phyloP scores from a whole-genome alignment of 306 rosid species.

The Inga leiocalycina region DNA sequence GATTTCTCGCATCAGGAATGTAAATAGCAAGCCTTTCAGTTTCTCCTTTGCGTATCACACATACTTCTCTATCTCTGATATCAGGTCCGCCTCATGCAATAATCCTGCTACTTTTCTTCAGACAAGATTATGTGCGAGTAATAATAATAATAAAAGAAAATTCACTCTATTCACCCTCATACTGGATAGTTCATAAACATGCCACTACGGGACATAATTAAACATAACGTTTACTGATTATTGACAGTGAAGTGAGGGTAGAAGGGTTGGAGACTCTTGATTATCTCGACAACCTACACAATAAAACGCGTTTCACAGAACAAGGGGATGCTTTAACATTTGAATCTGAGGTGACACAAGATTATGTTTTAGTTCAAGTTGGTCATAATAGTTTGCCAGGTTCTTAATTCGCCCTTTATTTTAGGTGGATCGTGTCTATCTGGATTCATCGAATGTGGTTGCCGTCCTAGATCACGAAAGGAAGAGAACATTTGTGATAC shows the following conservation, averaged over 20 bases:
- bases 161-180: background rate
- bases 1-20: slow-evolving; percentile 80
- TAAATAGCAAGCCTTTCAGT: slow-evolving; percentile 81
- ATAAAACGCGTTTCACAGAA: slow-evolving; percentile 85
- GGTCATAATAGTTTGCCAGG: background rate
- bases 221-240: slow-evolving; percentile 29
- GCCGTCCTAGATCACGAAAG: slow-evolving; percentile 87
- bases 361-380: slow-evolving; percentile 8
- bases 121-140: background rate
- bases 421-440: slow-evolving; percentile 88
- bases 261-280: slow-evolving; percentile 95
- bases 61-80: slow-evolving; percentile 81
- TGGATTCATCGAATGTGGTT: slow-evolving; percentile 51
- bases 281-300: slow-evolving; percentile 68
- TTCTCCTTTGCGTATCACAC: slow-evolving; percentile 83
- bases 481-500: slow-evolving; percentile 64
- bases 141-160: background rate
- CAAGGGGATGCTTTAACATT: slow-evolving; percentile 92
- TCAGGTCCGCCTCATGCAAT: slow-evolving; percentile 53
- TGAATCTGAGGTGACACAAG: slow-evolving; percentile 75
- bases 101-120: background rate
- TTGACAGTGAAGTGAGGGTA: slow-evolving; percentile 85
- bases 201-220: background rate
- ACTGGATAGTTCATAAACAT: background rate
- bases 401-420: slow-evolving; percentile 8